Percentiles rank a stretch among this genome's conserved stretches.
Conservation (phyloP, 2,329 filamentous ascomycete species). For the Albophoma yamanashiensis region DNA sequence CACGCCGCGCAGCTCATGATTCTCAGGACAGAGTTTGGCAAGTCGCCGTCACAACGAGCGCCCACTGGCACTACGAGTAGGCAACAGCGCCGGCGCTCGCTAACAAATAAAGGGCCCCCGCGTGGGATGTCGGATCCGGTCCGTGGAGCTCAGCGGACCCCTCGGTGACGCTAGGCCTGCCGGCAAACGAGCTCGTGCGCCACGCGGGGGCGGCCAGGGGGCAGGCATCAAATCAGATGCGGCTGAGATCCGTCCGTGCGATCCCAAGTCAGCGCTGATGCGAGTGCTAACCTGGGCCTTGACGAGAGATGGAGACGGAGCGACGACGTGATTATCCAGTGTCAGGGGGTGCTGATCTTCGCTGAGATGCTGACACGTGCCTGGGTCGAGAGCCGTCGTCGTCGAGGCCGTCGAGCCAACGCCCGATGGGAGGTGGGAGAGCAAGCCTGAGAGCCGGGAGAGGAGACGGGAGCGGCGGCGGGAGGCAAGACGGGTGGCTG, state of each 20-base stretch:
- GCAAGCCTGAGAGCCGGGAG: not conserved
- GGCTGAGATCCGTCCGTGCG: not conserved
- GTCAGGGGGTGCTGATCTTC: not conserved
- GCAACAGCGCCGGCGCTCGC: not conserved
- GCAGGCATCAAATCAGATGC: not conserved
- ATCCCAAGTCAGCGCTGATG: not conserved
- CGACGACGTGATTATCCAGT: too few species aligned
- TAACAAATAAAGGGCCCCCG: not conserved
- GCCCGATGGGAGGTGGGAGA: too few species aligned
- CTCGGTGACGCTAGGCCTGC: not conserved
- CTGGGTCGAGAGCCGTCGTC: too few species aligned
- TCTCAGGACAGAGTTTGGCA: not conserved
- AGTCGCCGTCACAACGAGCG: not conserved
- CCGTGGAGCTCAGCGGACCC: not conserved
- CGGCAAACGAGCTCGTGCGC: not conserved
- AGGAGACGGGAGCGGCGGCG: not conserved
- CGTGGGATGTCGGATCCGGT: not conserved
- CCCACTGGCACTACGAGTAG: not conserved
- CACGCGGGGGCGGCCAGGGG: not conserved
- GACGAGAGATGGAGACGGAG: too few species aligned
- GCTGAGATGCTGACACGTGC: not conserved
- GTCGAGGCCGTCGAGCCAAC: not conserved
- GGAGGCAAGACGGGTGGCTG: not conserved
- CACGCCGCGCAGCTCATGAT: not conserved
- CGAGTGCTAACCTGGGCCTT: not conserved